Percentiles rank a stretch among this genome's conserved stretches.
phyloP scores from a whole-genome alignment of 2,329 filamentous ascomycete genomes.

The Cercospora janseana region DNA sequence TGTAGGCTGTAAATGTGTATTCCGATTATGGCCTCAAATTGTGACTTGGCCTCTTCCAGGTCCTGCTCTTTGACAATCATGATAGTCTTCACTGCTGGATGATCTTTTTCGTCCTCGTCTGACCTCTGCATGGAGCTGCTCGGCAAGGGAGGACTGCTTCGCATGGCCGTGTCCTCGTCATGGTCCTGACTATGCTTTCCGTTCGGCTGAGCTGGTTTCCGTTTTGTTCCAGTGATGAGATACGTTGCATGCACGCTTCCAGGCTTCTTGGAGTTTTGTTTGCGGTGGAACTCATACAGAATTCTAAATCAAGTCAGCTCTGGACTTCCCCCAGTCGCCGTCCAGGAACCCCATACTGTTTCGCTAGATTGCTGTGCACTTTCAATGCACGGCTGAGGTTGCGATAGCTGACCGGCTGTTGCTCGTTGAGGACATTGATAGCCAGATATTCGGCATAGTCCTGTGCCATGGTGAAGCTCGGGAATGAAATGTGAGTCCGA shows the following conservation, averaged over 20 bases:
- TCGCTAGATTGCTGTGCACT: conserved; percentile 81
- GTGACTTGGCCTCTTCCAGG: conserved; percentile 53
- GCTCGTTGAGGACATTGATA: conserved; percentile 72
- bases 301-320: conserved; percentile 57
- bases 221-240: conserved; percentile 69
- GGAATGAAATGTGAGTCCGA: not conserved
- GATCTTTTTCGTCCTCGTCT: conserved; percentile 50
- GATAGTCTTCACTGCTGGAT: conserved; percentile 46
- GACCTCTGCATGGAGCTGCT: conserved; percentile 57
- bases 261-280: conserved; percentile 71
- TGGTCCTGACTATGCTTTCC: conserved; percentile 44
- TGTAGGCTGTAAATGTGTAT: conserved; percentile 88
- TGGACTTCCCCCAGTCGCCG: conserved; percentile 2
- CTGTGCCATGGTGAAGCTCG: conserved; percentile 44
- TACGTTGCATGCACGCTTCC: conserved; percentile 89
- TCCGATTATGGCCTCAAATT: conserved; percentile 70
- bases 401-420: conserved; percentile 82
- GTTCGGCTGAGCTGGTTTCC: conserved; percentile 41
- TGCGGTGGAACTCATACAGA: conserved; percentile 79
- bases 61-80: conserved; percentile 36
- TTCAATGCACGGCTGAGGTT: conserved; percentile 77
- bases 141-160: conserved; percentile 65
- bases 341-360: conserved; percentile 62
- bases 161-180: conserved; percentile 66
- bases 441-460: conserved; percentile 69